Conservation (phyloP, 345 rosid species). For the Combretum micranthum region DNA sequence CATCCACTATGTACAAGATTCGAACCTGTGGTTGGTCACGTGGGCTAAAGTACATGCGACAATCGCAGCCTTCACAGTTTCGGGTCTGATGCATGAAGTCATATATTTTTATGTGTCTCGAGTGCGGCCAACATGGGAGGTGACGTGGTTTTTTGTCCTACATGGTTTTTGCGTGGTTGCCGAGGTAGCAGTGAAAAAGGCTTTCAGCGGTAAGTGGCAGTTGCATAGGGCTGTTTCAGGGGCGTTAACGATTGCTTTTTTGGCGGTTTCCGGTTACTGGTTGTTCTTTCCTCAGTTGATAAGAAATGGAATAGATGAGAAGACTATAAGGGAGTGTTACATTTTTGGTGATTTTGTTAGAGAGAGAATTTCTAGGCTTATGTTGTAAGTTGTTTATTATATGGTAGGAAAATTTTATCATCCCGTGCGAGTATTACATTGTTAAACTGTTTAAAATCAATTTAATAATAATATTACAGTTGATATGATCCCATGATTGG, state of each 20-base stretch:
- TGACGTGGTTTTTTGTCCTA: slow-evolving; percentile 9
- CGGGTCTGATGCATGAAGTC: slow-evolving; percentile 11
- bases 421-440: no score
- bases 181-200: slow-evolving; percentile 4
- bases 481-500: no score
- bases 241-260: slow-evolving; percentile 20
- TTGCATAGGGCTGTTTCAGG: slow-evolving; percentile 33
- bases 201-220: slow-evolving; percentile 37
- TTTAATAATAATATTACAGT: no score
- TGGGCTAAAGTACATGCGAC: slow-evolving; percentile 26
- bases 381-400: no score
- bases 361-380: no score
- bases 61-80: slow-evolving; percentile 14
- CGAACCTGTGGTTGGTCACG: slow-evolving; percentile 5
- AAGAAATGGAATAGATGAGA: slow-evolving; percentile 10
- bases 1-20: slow-evolving; percentile 24
- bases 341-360: no score
- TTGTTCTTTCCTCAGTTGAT: slow-evolving; percentile 23
- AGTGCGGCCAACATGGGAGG: slow-evolving; percentile 7
- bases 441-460: no score
- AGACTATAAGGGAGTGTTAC: slow-evolving; percentile 18
- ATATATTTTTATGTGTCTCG: slow-evolving; percentile 2
- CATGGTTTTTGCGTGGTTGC: slow-evolving; percentile 6
- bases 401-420: no score
- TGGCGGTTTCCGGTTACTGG: slow-evolving; percentile 17